Percentiles rank a stretch among this genome's conserved stretches.
Conservation (phyloP, 371 early-diverging fungal genomes). For the Circinella minor region DNA sequence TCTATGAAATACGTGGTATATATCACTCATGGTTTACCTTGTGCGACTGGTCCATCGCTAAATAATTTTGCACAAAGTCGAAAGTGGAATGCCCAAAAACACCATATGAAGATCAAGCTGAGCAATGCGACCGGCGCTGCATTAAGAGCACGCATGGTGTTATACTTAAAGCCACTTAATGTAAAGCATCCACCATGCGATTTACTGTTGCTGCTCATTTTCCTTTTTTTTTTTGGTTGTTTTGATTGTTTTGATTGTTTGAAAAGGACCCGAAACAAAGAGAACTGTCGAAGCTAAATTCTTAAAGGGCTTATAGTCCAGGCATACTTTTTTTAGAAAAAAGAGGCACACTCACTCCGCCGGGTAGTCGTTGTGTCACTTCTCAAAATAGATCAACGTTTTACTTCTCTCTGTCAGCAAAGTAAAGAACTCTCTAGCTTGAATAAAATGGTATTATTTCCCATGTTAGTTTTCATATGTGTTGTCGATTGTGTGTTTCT, state of each 20-base stretch:
- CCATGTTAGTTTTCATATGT: too few relatives aligned
- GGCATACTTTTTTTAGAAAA: too few relatives aligned
- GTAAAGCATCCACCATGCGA: slow-evolving; percentile 9
- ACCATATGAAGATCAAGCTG: slow-evolving; percentile 38
- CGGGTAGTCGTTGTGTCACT: too few relatives aligned
- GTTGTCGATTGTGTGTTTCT: too few relatives aligned
- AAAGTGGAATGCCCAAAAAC: slow-evolving; percentile 42
- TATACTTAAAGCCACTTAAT: slow-evolving; percentile 15
- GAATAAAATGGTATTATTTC: too few relatives aligned
- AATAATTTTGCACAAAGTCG: slow-evolving; percentile 32
- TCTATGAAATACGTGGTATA: too few relatives aligned
- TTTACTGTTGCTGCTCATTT: slow-evolving; percentile 5
- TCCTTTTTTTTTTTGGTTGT: too few relatives aligned
- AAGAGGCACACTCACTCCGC: too few relatives aligned
- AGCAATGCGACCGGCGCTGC: slow-evolving; percentile 45
- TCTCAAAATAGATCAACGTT: too few relatives aligned
- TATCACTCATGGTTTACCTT: slow-evolving; percentile 29
- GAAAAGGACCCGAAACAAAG: background rate
- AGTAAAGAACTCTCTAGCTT: too few relatives aligned
- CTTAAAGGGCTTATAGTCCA: too few relatives aligned
- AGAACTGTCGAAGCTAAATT: background rate
- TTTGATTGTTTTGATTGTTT: background rate
- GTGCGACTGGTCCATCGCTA: slow-evolving; percentile 32
- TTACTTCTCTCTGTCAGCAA: too few relatives aligned
- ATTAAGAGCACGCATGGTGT: slow-evolving; percentile 33